Evolutionary conservation across 176 grass and related monocot species (phyloP).

Genomic region (Sorghum bicolor): DNA sequence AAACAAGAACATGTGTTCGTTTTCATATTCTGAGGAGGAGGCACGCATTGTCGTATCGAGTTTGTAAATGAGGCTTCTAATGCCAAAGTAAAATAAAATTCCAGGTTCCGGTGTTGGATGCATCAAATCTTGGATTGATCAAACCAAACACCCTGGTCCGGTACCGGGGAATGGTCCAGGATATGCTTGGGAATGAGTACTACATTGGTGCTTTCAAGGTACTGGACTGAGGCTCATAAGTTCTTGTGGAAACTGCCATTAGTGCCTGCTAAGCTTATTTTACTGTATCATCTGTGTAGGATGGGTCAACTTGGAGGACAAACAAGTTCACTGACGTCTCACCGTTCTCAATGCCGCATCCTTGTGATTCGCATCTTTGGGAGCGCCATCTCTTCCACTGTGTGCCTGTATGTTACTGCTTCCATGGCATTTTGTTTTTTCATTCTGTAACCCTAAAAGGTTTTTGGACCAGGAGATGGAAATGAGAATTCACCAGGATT

Average conservation of each 20-base stretch:
- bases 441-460: background rate
- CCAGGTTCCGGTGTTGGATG: conserved; percentile 79
- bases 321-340: conserved; percentile 83
- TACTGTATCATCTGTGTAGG: conserved; percentile 33
- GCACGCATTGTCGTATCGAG: background rate
- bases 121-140: conserved; percentile 57
- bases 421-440: background rate
- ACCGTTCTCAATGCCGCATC: conserved; percentile 50
- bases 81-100: background rate
- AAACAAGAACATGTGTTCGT: background rate
- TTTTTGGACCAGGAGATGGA: background rate
- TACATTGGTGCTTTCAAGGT: conserved; percentile 92
- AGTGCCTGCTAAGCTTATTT: background rate
- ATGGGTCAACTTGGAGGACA: conserved; percentile 83
- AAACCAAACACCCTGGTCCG: conserved; percentile 87
- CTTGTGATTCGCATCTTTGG: conserved; percentile 77
- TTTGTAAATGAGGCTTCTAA: background rate
- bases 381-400: conserved; percentile 88
- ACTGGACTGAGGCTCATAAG: background rate
- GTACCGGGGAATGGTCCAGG: conserved; percentile 89
- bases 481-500: conserved; percentile 2
- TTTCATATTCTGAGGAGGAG: background rate
- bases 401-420: conserved; percentile 55
- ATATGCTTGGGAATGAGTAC: conserved; percentile 90
- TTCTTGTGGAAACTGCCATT: background rate